A percentile compares a stretch with the other conserved stretches of the same genome.
These are phyloP conservation scores for Crithidia fasciculata DNA, from an alignment of 208 protist species.

Conservation along the genomic window DNA sequence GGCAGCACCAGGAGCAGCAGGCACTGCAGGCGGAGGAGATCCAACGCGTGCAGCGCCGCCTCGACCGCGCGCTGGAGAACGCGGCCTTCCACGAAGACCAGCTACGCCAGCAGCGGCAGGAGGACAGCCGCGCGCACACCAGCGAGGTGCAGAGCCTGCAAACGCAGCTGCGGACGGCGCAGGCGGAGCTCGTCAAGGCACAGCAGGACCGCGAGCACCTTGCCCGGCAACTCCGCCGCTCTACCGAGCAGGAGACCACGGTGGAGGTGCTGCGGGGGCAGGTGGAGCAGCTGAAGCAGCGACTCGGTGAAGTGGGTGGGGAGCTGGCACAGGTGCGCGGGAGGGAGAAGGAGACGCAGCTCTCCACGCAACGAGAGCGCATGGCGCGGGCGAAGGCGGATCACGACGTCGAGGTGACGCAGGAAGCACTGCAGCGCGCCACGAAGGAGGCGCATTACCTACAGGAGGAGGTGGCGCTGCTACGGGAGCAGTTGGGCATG, in stretches of 20 bases:
- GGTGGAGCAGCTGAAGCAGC: conserved; percentile 62
- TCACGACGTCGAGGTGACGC: conserved; percentile 34
- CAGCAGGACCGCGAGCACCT: conserved; percentile 48
- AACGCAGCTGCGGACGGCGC: conserved; percentile 43
- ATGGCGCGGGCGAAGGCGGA: conserved; percentile 42
- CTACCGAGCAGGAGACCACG: conserved; percentile 49
- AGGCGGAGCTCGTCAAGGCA: conserved; percentile 28
- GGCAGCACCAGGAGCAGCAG: conserved; percentile 47
- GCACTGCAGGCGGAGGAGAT: conserved; percentile 48
- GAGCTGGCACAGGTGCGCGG: conserved; percentile 51
- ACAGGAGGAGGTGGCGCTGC: conserved; percentile 46
- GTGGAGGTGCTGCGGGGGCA: conserved; percentile 55
- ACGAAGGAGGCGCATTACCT: conserved; percentile 40
- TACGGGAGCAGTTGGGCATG: conserved; percentile 47
- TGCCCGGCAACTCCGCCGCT: conserved; percentile 41
- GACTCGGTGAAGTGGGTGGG: conserved; percentile 55
- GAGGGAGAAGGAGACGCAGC: conserved; percentile 48
- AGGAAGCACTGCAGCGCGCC: conserved; percentile 25
- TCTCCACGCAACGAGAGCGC: conserved; percentile 44
- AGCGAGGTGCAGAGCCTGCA: conserved; percentile 52
- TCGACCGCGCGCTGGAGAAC: conserved; percentile 63
- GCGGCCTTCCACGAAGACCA: conserved; percentile 48
- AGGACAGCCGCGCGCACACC: conserved; percentile 41
- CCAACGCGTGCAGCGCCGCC: conserved; percentile 57
- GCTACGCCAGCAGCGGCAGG: conserved; percentile 53